Evolutionary conservation across 345 rosid genomes (phyloP), one percentile per base, ranked within the genome.

Genomic region (Dovyalis caffra): DNA sequence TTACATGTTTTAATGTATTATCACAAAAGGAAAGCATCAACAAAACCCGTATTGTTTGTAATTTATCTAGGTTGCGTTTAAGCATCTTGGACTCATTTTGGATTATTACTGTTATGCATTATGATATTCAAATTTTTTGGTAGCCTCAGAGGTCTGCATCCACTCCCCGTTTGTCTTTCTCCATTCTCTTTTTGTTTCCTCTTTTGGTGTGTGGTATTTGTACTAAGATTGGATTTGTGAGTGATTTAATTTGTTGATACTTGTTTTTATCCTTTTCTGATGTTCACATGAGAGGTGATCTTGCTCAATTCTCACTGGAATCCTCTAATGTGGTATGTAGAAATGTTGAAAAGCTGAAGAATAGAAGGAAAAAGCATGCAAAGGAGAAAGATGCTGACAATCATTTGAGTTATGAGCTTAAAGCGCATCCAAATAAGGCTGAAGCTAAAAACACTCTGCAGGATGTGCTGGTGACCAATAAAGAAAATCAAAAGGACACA

Each of bases 341-440:
- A 40, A 10, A 15, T 61, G 35, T 1, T 72, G 75, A 23, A 26
- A 72, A 62, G 38, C 35, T 2, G 8, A 72, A 29, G 35, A 72
- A 43, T 67, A 72, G 11, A 72, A 72, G 3, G 14, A 72, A 61
- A 40, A 72, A 38, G 12, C 15, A 16, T 4, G 35, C 67, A 37
- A 61, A 72, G 37, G 75, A 37, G 66, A 66, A 61, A 14, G 38
- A 43, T 28, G 57, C 11, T 40, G 75, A 33, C 9, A 56, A 28
- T 33, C 10, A 21, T 7, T 40, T 68, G 34, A 20, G 1, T 23
- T 37, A 33, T 40, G 61, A 57, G 49, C 72, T 38, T 58, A 60
- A 75, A 40, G 14, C 51, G 8, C 58, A 58, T 68, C 67, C 8
- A 29, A 14, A 58, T 58, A 73, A 43, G 58, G 73, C 68, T 11